Evolutionary conservation across 495 filamentous ascomycete species (phyloP).

Genomic region (Penicillium canariense): DNA sequence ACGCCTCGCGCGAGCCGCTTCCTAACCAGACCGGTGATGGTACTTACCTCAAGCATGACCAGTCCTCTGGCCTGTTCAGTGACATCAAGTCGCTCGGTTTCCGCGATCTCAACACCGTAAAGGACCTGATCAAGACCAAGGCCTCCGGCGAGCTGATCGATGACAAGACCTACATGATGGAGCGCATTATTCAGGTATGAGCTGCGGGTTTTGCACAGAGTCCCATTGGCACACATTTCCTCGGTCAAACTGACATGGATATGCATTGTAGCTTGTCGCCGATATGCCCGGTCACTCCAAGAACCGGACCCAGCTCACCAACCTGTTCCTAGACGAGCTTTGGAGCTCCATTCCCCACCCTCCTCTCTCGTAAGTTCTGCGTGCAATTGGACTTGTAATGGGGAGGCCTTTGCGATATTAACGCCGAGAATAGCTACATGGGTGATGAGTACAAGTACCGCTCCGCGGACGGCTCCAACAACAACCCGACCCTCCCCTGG

Average conservation of each 20-base stretch:
- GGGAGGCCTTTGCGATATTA: conserved; percentile 2
- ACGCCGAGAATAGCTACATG: conserved; percentile 45
- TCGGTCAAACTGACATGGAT: not conserved
- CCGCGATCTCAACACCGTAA: conserved; percentile 55
- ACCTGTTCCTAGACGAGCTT: conserved; percentile 65
- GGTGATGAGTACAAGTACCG: conserved; percentile 66
- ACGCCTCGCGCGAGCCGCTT: conserved; percentile 61
- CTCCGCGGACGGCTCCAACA: conserved; percentile 70
- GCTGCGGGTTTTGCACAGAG: not conserved
- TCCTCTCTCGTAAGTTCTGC: conserved; percentile 44
- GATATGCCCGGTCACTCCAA: conserved; percentile 62
- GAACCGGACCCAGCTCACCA: conserved; percentile 62
- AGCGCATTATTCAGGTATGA: conserved; percentile 64
- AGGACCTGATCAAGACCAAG: conserved; percentile 52
- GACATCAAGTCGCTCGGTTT: conserved; percentile 64
- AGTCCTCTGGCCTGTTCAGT: conserved; percentile 55
- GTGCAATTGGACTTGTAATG: not conserved
- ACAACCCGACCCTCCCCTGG: conserved; percentile 56
- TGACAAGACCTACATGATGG: conserved; percentile 81
- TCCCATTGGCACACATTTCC: not conserved
- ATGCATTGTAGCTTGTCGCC: conserved; percentile 53
- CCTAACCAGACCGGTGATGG: conserved; percentile 67
- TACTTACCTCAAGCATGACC: conserved; percentile 48
- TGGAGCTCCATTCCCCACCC: conserved; percentile 61
- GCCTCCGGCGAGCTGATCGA: conserved; percentile 56